Evolutionary conservation across 1,284 basidiomycete species (phyloP).

Genomic region (Sanguinoderma infundibulare): DNA sequence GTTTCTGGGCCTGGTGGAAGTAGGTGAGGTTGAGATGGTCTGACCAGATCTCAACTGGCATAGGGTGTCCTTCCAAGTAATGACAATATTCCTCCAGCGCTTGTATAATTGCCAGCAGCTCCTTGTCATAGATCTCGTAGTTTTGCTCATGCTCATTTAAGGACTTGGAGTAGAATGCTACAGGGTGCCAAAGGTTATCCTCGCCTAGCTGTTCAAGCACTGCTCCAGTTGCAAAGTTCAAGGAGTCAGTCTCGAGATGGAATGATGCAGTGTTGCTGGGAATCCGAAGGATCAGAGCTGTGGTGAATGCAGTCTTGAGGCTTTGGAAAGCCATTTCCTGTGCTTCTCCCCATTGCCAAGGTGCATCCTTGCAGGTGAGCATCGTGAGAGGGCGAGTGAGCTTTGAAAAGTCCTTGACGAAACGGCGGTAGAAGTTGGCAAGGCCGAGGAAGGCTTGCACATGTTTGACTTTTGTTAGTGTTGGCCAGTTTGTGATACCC

Average conservation of each 20-base stretch:
- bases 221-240: constrained; percentile 12
- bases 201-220: constrained; percentile 11
- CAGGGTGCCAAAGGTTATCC: constrained; percentile 13
- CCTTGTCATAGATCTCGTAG: constrained; percentile 44
- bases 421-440: constrained; percentile 28
- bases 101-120: constrained; percentile 40
- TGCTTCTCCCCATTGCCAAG: constrained; percentile 25
- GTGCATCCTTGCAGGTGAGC: constrained; percentile 17
- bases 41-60: constrained; percentile 28
- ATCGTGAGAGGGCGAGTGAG: constrained; percentile 36
- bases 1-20: constrained; percentile 39
- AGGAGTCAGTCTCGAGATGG: background rate
- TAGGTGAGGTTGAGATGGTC: constrained; percentile 52
- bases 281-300: background rate
- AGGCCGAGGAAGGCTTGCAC: constrained; percentile 16
- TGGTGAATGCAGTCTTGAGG: constrained; percentile 26
- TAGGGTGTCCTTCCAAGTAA: constrained; percentile 30
- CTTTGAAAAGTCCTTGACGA: constrained; percentile 37
- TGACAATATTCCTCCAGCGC: constrained; percentile 38
- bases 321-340: constrained; percentile 32
- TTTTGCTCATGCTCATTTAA: constrained; percentile 27
- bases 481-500: constrained; percentile 40
- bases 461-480: constrained; percentile 25
- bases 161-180: constrained; percentile 13
- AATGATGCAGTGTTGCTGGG: background rate